These are phyloP conservation scores for Jaapia argillacea DNA, from an alignment of 768 basidiomycete species.

Conservation along the genomic window DNA sequence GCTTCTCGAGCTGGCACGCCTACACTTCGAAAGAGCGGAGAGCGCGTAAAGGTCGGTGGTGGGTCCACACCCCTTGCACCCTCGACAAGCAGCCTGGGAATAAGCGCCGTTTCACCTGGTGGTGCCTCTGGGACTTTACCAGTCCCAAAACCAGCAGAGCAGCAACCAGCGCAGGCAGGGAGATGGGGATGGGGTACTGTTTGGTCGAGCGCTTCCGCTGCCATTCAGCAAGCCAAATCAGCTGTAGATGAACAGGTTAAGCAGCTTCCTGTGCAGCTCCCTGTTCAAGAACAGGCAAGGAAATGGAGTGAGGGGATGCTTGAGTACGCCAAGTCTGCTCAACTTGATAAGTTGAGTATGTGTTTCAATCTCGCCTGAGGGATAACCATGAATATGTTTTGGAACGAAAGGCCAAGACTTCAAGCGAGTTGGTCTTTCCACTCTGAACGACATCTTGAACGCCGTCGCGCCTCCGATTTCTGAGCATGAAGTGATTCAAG, in stretches of 20 bases:
- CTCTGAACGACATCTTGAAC: slow-evolving; percentile 86
- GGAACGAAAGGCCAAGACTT: slow-evolving; percentile 70
- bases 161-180: slow-evolving; percentile 11
- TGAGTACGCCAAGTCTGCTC: slow-evolving; percentile 75
- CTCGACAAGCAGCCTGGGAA: slow-evolving; percentile 29
- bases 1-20: slow-evolving; percentile 63
- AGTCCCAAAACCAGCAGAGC: slow-evolving; percentile 5
- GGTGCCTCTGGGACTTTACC: slow-evolving; percentile 8
- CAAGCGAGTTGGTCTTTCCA: slow-evolving; percentile 78
- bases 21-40: slow-evolving; percentile 62
- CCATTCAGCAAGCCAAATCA: slow-evolving; percentile 76
- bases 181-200: slow-evolving; percentile 81
- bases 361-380: slow-evolving; percentile 7
- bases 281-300: slow-evolving; percentile 77
- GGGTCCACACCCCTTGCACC: slow-evolving; percentile 22
- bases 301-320: slow-evolving; percentile 84
- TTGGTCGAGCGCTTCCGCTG: slow-evolving; percentile 83
- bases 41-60: slow-evolving; percentile 60
- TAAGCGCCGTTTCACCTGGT: slow-evolving; percentile 7
- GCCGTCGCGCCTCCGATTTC: slow-evolving; percentile 97
- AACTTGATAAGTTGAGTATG: slow-evolving; percentile 84
- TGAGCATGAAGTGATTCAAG: slow-evolving; percentile 95
- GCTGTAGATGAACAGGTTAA: slow-evolving; percentile 94
- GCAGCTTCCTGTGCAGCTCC: slow-evolving; percentile 71
- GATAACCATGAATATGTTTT: slow-evolving; percentile 3